Evolutionary conservation across 495 filamentous ascomycete genomes (phyloP), one percentile per base, ranked within the genome.

Genomic region (Tuber microsphaerosporum): DNA sequence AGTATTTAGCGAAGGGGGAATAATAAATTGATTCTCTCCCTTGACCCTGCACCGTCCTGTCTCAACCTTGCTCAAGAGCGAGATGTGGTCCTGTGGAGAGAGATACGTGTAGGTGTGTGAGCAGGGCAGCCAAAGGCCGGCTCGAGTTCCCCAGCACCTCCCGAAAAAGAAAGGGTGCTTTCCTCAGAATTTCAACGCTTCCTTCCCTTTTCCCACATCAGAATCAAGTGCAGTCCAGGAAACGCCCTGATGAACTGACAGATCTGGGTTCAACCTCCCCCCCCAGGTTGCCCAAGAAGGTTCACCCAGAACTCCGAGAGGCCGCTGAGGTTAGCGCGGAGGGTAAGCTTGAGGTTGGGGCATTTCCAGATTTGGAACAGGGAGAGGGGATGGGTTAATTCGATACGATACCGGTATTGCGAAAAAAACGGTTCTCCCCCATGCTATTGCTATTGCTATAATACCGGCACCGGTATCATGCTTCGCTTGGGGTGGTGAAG

Each of bases 1-100:
- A 61, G 51, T 61, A 72, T 79, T 79, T 75, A 79, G 77, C 77
- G 76, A 79, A 72, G 44, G 56, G 56, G 26, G 56, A 65, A 65
- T 14, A 16, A 7, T 14, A 16, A 7, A 19, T 65, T 34, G 56
- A 1, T 65, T 65, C 51, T 22, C 22, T 51, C 48, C 48, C 48
- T n/a, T 56, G n/a, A 65, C 26, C 56, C 26, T 65, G 26, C 56
- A n/a, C 2, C 26, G 56, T 65, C 56, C 26, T 65, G 56, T 65
- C 26, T 65, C 56, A 65, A 65, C 56, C 16, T 34, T 65, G 56
- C 26, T 12, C 26, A 65, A 14, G 26, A 31, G 26, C 2, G 26
- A 31, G 14, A 65, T 65, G n/a, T 65, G 12, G n/a, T n/a, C n/a
- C n/a, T 37, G 34, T 37, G 34, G 34, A 37, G 34, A 37, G 26